Base-by-base conservation (phyloP, 2,329 filamentous ascomycete species). In the Arthrobotrys sinensis region DNA sequence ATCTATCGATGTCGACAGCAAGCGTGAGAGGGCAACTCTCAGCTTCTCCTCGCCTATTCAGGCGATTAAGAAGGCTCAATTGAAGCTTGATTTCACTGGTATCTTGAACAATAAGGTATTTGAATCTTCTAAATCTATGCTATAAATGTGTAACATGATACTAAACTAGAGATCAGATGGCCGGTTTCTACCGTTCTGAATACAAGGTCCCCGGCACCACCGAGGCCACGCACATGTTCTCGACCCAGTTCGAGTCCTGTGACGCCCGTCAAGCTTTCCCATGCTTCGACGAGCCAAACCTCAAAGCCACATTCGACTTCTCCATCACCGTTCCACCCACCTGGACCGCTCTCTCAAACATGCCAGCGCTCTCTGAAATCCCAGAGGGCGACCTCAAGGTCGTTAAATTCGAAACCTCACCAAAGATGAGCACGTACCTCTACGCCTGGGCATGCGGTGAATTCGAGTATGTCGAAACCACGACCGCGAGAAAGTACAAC, bases 161-260 rank as follows among this genome's bases (percentile, higher is more conserved):
- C 57, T 53, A 24, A 57, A 34, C 32, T 16, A 24, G 12, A 21
- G n/a, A 7, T 10, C 45, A 82, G 80, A 97, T 97, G 93, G 91
- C 93, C 76, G 94, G 94, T 46, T 97, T 97, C 87, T 97, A 96
- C 85, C 91, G 94, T 80, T 94, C 93, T 83, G 94, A 96, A 86
- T 99, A 99, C 86, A 97, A 93, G 87, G 93, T 94, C 16, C 70
- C 46, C 16, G 79, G 80, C 7, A 79, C 76, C 34, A 76, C 80
- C 34, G 76, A 80, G 14, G 43, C 63, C 2, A 80, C 81, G 21
- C 80, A 86, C 81, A 94, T 95, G 92, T 87, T 97, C 85, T 97
- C 93, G 86, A 99, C 96, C 60, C 96, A 99, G 84, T 99, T 99
- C 83, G 96, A 99, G 87, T 92, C 94, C 53, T 97, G 94, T 83